phyloP scores from a whole-genome alignment of 2,329 filamentous ascomycete species.

The Aquanectria penicillioides region DNA sequence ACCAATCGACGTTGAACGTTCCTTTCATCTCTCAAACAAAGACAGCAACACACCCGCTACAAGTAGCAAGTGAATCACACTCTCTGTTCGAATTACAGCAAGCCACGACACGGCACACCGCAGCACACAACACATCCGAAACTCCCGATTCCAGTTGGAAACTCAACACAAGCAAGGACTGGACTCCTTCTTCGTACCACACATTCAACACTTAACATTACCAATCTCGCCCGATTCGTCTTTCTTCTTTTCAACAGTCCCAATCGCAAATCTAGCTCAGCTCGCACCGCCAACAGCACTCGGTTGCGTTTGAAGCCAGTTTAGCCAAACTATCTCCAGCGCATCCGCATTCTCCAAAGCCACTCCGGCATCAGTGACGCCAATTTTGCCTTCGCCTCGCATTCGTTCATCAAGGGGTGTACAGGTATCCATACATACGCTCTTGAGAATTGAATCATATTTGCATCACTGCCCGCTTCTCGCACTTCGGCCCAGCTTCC shows the following conservation, averaged over 20 bases:
- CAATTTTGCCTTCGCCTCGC: constrained; percentile 7
- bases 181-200: constrained; percentile 39
- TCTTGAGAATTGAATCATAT: constrained; percentile 7
- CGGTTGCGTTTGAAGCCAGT: constrained; percentile 19
- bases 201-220: constrained; percentile 22
- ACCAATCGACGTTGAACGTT: constrained; percentile 45
- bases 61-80: constrained; percentile 25
- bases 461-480: constrained; percentile 2
- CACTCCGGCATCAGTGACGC: constrained; percentile 2
- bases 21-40: constrained; percentile 26
- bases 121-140: constrained; percentile 27
- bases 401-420: too few species aligned
- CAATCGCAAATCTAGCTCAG: constrained; percentile 26
- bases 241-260: too few species aligned
- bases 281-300: constrained; percentile 26
- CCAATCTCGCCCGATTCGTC: too few species aligned
- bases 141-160: constrained; percentile 28
- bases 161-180: constrained; percentile 37
- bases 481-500: neutral
- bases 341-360: neutral
- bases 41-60: constrained; percentile 20
- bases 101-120: constrained; percentile 5
- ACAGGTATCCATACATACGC: neutral
- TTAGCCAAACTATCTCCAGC: constrained; percentile 33
- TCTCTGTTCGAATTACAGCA: constrained; percentile 32